Conservation (phyloP, 768 basidiomycete genomes). For the Mycena sanguinolenta region DNA sequence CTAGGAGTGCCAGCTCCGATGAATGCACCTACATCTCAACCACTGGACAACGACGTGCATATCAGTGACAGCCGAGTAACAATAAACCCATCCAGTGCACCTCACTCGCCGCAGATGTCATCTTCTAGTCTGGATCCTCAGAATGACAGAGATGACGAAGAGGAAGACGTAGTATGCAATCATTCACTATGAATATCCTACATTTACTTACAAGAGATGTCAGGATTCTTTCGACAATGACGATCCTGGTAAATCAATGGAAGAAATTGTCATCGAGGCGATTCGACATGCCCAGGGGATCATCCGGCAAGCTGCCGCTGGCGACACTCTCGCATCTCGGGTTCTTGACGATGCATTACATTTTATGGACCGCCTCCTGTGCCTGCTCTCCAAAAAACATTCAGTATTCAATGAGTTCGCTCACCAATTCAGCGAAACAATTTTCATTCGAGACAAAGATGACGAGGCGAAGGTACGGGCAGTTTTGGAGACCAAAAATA, state of each 20-base stretch:
- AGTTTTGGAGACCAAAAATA: neutral
- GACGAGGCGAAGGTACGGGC: no score
- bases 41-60: no score
- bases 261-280: neutral
- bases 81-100: no score
- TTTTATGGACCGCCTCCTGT: slow-evolving; percentile 23
- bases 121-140: no score
- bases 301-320: slow-evolving; percentile 2
- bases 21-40: no score
- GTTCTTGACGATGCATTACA: slow-evolving; percentile 22
- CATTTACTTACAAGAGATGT: no score
- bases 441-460: neutral
- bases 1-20: no score
- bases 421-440: slow-evolving; percentile 18
- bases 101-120: no score
- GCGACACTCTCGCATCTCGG: slow-evolving; percentile 1
- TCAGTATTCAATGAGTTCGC: slow-evolving; percentile 20
- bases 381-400: slow-evolving; percentile 10
- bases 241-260: neutral
- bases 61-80: no score
- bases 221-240: neutral
- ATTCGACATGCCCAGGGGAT: neutral
- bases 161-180: no score
- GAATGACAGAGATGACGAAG: no score
- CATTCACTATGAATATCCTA: no score